Evolutionary conservation across 768 basidiomycete species (phyloP), one percentile per base, ranked within the genome.

Genomic region (Piloderma croceum): DNA sequence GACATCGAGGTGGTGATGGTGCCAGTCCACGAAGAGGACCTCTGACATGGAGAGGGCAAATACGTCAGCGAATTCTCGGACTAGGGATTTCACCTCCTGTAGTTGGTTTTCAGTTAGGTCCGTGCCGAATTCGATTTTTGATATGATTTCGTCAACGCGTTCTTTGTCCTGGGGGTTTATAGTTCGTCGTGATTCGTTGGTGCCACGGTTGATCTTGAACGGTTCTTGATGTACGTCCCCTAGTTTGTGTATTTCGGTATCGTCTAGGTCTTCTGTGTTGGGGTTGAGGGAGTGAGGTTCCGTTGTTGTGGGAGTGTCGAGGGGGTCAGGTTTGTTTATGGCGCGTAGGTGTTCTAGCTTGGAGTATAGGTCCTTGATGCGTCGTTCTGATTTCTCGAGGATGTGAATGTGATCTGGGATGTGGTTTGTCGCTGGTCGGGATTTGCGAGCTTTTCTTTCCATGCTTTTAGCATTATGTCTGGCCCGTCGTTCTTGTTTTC

Each of bases 1-100:
- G 2, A 73, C 53, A 33, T 64, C 49, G 3, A 71, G 52, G 1
- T 35, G 42, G 45, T 71, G 67, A 1, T 51, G 48, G 4, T 57
- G 59, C 2, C 57, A 62, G 6, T 50, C 31, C 0, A 71, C 59
- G 0, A 50, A 44, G 1, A 33, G 36, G 3, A 73, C 69, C 41
- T 74, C 67, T 15, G 57, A 54, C 6, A 70, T 44, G 0, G 61
- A 57, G 1, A 70, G 47, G 3, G 67, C 65, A 39, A 69, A 74
- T 17, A 58, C 48, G 44, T 71, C 67, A 0, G 70, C 64, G 37
- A 54, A 69, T 36, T 61, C 41, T 0, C 5, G 24, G 0, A 72
- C 22, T 2, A 69, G 33, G 0, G 23, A 38, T 0, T 33, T 15
- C 0, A 69, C 60, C 10, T 44, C 12, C 3, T 7, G 9, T 3